Percentiles rank a stretch among this genome's conserved stretches.
Conservation (phyloP, 768 basidiomycete species). For the Hypholoma sublateritium region DNA sequence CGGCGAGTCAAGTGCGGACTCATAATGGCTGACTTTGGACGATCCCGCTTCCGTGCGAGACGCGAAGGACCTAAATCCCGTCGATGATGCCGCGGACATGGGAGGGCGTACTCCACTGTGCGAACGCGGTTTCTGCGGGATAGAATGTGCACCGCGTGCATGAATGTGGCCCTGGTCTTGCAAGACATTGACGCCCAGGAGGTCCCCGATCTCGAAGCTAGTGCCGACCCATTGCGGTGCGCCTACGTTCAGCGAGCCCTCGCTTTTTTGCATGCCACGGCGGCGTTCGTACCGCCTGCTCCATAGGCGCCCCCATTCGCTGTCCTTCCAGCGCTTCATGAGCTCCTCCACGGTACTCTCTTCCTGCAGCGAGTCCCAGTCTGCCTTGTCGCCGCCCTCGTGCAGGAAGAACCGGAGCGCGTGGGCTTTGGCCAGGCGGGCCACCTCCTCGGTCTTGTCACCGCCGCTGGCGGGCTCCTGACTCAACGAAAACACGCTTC, state of each 20-base stretch:
- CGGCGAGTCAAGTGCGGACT: neutral
- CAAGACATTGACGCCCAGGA: conserved; percentile 68
- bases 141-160: neutral
- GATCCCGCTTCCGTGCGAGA: neutral
- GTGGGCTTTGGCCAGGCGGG: conserved; percentile 54
- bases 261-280: conserved; percentile 17
- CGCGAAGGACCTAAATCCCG: neutral
- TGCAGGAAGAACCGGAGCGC: conserved; percentile 65
- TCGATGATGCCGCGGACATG: neutral
- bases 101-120: neutral
- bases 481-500: conserved; percentile 21
- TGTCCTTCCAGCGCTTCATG: conserved; percentile 59
- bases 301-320: conserved; percentile 60
- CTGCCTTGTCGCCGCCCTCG: conserved; percentile 61
- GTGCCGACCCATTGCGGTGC: conserved; percentile 61
- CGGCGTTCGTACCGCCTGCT: conserved; percentile 31
- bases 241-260: conserved; percentile 17
- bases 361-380: conserved; percentile 64
- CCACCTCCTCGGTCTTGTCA: conserved; percentile 36
- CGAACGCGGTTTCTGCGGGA: neutral
- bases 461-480: conserved; percentile 24
- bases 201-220: conserved; percentile 77
- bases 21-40: neutral
- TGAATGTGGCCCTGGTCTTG: conserved; percentile 28
- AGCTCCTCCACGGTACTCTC: conserved; percentile 54